A percentile compares a stretch with the other conserved stretches of the same genome.
These are phyloP conservation scores for Pythium chondricola DNA, from an alignment of 352 stramenopile genomes.

Conservation along the genomic window DNA sequence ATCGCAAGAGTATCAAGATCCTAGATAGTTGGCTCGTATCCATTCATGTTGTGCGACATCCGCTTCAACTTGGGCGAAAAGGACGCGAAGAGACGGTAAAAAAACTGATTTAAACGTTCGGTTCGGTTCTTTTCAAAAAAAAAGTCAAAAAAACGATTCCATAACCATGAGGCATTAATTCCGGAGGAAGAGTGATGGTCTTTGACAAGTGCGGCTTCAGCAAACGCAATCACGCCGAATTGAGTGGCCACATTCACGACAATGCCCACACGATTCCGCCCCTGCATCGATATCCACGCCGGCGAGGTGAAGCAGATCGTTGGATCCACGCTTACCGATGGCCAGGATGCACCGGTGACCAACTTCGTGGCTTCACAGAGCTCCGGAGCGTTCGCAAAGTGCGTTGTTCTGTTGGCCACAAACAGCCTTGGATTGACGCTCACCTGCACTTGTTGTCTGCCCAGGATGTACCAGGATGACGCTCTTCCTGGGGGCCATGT, in stretches of 20 bases:
- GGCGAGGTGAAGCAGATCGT: slow-evolving; percentile 99
- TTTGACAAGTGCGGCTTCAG: background rate
- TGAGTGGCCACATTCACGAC: slow-evolving; percentile 8
- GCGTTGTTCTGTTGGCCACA: too few species aligned
- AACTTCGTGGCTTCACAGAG: slow-evolving; percentile 90
- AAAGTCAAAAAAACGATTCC: too few species aligned
- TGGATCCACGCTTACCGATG: slow-evolving; percentile 93
- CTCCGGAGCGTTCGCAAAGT: slow-evolving; percentile 71
- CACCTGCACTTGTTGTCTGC: background rate
- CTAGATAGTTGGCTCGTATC: too few species aligned
- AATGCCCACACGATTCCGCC: slow-evolving; percentile 92
- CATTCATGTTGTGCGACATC: too few species aligned
- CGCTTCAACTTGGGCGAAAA: too few species aligned
- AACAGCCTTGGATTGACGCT: background rate
- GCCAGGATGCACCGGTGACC: slow-evolving; percentile 63
- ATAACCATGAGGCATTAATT: too few species aligned
- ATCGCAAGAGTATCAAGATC: too few species aligned
- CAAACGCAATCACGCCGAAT: slow-evolving; percentile 15
- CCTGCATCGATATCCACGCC: slow-evolving; percentile 98
- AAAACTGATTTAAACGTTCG: too few species aligned
- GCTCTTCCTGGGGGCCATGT: slow-evolving; percentile 93
- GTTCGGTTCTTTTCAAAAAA: too few species aligned
- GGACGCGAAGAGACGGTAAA: too few species aligned
- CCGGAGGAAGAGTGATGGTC: slow-evolving; percentile 22
- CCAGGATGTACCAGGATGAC: slow-evolving; percentile 90